Conservation (phyloP, 2,329 filamentous ascomycete species). For the Waltergamsia citrina region DNA sequence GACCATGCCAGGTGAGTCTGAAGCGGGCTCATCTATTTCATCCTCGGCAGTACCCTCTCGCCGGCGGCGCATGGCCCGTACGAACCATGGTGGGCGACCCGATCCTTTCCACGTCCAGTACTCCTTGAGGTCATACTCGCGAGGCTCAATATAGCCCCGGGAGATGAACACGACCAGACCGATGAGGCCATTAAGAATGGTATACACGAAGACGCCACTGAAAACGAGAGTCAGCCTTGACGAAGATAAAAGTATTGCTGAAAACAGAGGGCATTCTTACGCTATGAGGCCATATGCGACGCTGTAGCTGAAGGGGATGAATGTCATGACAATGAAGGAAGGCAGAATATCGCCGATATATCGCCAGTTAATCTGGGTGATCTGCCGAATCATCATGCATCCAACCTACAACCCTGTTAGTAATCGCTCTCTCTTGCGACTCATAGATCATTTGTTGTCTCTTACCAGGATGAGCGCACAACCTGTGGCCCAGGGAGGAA, state of each 20-base stretch:
- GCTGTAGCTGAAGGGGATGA: constrained; percentile 73
- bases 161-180: constrained; percentile 33
- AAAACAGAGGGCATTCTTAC: too few relatives aligned
- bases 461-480: constrained; percentile 58
- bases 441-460: too few relatives aligned
- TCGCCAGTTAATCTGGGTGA: constrained; percentile 66
- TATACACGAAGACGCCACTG: constrained; percentile 45
- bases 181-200: constrained; percentile 38
- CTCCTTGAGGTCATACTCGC: constrained; percentile 44
- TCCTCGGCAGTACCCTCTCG: constrained; percentile 3
- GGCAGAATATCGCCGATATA: constrained; percentile 69
- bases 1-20: too few relatives aligned
- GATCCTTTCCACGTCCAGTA: constrained; percentile 45
- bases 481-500: constrained; percentile 71
- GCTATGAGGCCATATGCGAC: constrained; percentile 70
- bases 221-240: background rate
- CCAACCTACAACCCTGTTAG: constrained; percentile 42
- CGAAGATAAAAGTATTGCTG: constrained; percentile 18
- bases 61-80: constrained; percentile 23
- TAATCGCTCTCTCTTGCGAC: background rate
- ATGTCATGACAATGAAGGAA: constrained; percentile 64
- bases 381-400: constrained; percentile 69
- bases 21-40: constrained; percentile 3
- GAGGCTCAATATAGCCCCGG: constrained; percentile 31
- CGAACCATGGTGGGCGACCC: constrained; percentile 37